Percentiles rank a stretch among this genome's conserved stretches.
phyloP scores from a whole-genome alignment of 225 moss, liverwort and hornwort species.

The Sphagnum tenellum region DNA sequence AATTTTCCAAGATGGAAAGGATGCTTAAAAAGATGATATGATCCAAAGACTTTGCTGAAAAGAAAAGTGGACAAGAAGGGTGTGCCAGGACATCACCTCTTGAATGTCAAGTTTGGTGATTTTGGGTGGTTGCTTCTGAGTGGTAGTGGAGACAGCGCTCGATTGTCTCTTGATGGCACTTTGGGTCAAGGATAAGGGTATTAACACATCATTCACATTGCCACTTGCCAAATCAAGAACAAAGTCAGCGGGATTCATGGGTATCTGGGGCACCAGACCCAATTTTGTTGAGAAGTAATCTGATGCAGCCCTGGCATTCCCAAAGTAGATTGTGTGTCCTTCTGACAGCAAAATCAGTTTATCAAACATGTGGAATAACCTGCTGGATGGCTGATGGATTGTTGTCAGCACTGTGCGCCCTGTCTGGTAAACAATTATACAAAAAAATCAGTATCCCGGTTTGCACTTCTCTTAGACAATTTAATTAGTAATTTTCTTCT shows the following conservation, averaged over 20 bases:
- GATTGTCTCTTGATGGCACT: too few species aligned
- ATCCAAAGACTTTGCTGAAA: too few species aligned
- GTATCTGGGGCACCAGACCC: conserved; percentile 42
- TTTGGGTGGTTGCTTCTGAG: too few species aligned
- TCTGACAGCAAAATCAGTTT: conserved; percentile 62
- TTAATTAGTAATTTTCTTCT: too few species aligned
- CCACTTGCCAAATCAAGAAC: conserved; percentile 66
- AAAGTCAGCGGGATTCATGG: conserved; percentile 80
- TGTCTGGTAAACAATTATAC: conserved; percentile 18
- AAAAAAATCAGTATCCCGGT: too few species aligned
- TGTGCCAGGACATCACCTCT: conserved; percentile 4
- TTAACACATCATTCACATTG: conserved; percentile 55
- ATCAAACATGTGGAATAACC: conserved; percentile 75
- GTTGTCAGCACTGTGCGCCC: conserved; percentile 74
- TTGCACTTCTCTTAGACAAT: too few species aligned
- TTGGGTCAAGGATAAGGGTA: conserved; percentile 21
- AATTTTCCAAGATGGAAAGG: too few species aligned
- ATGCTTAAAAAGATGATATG: too few species aligned
- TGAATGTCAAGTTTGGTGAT: conserved; percentile 13
- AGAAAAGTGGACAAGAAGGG: too few species aligned
- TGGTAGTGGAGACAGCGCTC: too few species aligned
- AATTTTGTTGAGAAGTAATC: conserved; percentile 41
- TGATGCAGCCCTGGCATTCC: conserved; percentile 35
- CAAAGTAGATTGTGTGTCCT: conserved; percentile 58
- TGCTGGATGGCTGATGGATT: conserved; percentile 74